Base-by-base conservation (phyloP, 2,329 filamentous ascomycete genomes). In the Elsinoe perseae region DNA sequence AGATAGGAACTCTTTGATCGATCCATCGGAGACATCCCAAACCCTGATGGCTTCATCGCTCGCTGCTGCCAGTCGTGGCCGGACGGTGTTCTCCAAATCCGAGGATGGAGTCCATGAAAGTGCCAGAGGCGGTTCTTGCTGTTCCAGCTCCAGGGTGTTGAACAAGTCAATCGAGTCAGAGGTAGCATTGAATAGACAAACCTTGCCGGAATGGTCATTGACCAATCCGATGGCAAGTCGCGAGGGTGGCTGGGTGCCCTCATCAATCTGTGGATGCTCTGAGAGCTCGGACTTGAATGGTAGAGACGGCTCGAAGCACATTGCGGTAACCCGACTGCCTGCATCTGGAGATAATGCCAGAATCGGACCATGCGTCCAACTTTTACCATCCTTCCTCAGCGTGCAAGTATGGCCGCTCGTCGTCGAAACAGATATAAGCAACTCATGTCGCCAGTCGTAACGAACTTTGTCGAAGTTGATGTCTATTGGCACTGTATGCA, bases 21-120 rank as follows among this genome's bases (percentile, higher is more conserved):
- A 56, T 23, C 60, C 56, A 8, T 50, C 20, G 21, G 56, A 27
- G 2, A 60, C 58, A 18, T 62, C 61, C 74, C 75, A 78, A n/a
- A 78, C 65, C 4, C 72, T 72, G 9, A 77, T 68, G 5, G 70
- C 65, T 57, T 75, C 72, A 5, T 67, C 68, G 2, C 73, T 72
- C 6, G 70, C 74, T 16, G 73, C 71, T 8, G 75, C 75, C 6
- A 78, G 63, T 28, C 73, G 64, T n/a, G 48, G 30, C 5, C 6
- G 48, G 20, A 9, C 25, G 9, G 9, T 20, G 7, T 16, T 21
- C 7, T 16, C 7, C 3, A 59, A 60, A 9, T 74, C 73, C 10
- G 23, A 32, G 6, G 53, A 32, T 14, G 73, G 72, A 1, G 73
- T 74, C 65, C 75, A 77, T 1, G 72, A 67, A 4, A 76, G 63